These are phyloP conservation scores for Colletotrichum spaethianum DNA, from an alignment of 2,329 filamentous ascomycete species.

Conservation along the genomic window DNA sequence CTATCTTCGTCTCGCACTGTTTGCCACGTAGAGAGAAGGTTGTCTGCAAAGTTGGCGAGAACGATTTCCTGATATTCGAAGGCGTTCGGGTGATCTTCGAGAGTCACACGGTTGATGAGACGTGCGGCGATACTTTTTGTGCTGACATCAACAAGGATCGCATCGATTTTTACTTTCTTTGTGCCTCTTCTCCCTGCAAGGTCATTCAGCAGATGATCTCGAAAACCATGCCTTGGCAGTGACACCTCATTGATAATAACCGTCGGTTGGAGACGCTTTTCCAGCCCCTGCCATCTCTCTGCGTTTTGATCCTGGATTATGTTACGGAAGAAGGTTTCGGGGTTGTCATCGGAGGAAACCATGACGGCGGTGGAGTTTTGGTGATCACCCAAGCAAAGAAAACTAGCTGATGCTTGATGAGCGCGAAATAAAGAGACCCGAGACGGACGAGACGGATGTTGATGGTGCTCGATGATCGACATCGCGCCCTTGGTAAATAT, in stretches of 20 bases:
- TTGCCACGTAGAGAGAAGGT: slow-evolving; percentile 2
- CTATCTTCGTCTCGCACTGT: slow-evolving; percentile 23
- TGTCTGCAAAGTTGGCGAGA: slow-evolving; percentile 8
- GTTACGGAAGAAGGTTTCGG: background rate
- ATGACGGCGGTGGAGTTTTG: background rate
- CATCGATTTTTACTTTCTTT: slow-evolving; percentile 5
- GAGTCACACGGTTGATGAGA: background rate
- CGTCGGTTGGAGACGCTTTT: background rate
- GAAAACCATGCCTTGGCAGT: background rate
- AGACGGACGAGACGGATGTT: background rate
- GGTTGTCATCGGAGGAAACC: background rate
- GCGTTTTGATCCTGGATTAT: slow-evolving; percentile 2
- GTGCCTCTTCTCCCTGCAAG: background rate
- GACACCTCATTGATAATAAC: background rate
- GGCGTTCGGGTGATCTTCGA: background rate
- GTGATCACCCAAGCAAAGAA: no score
- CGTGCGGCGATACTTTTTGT: slow-evolving; percentile 1
- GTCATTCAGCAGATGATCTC: background rate
- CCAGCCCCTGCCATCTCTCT: background rate
- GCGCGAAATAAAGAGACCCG: background rate
- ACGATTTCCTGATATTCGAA: slow-evolving; percentile 20
- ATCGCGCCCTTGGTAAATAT: slow-evolving; percentile 1
- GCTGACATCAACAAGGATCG: background rate
- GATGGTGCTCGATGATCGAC: background rate
- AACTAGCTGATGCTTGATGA: background rate